Conservation (phyloP, 345 rosid species). For the Sisymbrium irio region DNA sequence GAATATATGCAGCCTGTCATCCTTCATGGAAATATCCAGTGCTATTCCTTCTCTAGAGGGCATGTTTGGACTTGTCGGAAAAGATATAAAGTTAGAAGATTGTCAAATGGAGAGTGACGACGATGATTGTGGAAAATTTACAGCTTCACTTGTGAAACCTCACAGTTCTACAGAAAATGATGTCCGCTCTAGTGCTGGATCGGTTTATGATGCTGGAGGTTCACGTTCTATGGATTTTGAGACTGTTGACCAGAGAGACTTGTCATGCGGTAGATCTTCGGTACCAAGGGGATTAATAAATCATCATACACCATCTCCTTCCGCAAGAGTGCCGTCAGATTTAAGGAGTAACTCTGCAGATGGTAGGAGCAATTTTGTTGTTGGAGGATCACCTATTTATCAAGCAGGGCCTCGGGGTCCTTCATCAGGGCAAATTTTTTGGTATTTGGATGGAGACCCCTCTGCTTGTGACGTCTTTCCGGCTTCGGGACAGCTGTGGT, state of each 20-base stretch:
- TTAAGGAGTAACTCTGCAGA: slow-evolving; percentile 68
- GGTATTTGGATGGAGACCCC: slow-evolving; percentile 85
- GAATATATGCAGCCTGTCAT: slow-evolving; percentile 46
- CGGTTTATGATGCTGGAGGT: slow-evolving; percentile 57
- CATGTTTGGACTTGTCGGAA: slow-evolving; percentile 47
- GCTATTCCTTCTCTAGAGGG: slow-evolving; percentile 51
- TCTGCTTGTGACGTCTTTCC: slow-evolving; percentile 71
- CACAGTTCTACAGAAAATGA: slow-evolving; percentile 43
- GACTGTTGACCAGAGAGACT: slow-evolving; percentile 61
- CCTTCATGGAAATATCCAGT: slow-evolving; percentile 48
- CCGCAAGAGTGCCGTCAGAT: slow-evolving; percentile 47
- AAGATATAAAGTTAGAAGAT: slow-evolving; percentile 47
- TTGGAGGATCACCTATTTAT: slow-evolving; percentile 60
- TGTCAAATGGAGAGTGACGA: slow-evolving; percentile 57
- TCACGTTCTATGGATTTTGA: slow-evolving; percentile 67
- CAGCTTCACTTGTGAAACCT: slow-evolving; percentile 43
- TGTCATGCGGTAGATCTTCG: slow-evolving; percentile 60
- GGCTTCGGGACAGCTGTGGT: slow-evolving; percentile 85
- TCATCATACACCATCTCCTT: slow-evolving; percentile 68
- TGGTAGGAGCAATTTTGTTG: slow-evolving; percentile 47
- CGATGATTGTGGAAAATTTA: slow-evolving; percentile 43
- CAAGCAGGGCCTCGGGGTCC: slow-evolving; percentile 46
- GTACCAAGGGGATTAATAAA: slow-evolving; percentile 53
- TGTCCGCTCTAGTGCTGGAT: slow-evolving; percentile 49
- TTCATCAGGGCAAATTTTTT: slow-evolving; percentile 45